phyloP scores from a whole-genome alignment of 78 protist species.

The Guillardia theta region DNA sequence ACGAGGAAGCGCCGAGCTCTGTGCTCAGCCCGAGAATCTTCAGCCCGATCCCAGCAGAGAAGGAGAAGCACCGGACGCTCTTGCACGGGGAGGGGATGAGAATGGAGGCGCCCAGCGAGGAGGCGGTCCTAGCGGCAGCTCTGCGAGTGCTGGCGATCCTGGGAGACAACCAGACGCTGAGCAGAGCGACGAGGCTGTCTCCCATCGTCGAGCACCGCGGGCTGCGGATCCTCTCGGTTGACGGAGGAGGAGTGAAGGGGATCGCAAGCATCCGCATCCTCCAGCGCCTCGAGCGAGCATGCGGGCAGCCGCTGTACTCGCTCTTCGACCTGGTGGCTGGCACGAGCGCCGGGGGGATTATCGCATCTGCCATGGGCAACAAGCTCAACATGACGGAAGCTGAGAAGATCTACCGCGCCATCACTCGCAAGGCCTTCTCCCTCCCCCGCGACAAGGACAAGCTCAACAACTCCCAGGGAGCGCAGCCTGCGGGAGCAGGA shows the following conservation, averaged over 20 bases:
- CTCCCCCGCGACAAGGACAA: too few species aligned
- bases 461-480: too few species aligned
- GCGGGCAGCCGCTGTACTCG: background rate
- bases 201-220: background rate
- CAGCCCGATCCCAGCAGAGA: background rate
- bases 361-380: background rate
- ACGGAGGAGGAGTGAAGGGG: constrained; percentile 21
- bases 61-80: background rate
- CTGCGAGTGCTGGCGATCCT: background rate
- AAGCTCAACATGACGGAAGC: background rate
- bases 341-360: background rate
- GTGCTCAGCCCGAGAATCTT: background rate
- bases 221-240: constrained; percentile 5
- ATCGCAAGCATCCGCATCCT: background rate
- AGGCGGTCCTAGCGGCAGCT: background rate
- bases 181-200: background rate
- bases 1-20: too few species aligned
- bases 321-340: background rate
- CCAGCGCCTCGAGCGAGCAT: background rate
- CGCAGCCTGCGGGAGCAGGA: background rate
- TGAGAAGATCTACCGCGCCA: background rate
- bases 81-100: background rate
- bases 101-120: too few species aligned
- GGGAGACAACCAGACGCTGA: constrained; percentile 1
- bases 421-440: background rate